Evolutionary conservation across 805 yeast genomes (phyloP).

Genomic region (Metschnikowia proteae): DNA sequence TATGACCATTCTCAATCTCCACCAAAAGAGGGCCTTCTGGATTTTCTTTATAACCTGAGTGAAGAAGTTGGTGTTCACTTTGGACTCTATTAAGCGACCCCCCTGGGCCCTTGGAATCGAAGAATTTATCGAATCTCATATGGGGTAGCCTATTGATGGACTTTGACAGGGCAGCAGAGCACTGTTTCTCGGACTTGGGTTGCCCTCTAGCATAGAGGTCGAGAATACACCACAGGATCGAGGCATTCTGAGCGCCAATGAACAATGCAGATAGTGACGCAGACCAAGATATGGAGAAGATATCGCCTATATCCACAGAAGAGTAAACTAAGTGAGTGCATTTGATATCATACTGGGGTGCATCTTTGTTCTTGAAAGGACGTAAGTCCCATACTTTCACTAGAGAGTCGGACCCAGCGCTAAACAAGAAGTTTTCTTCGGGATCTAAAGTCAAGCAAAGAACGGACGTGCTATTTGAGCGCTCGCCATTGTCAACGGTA

Average conservation of each 20-base stretch:
- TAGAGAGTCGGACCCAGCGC: slow-evolving; percentile 88
- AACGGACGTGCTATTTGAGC: slow-evolving; percentile 73
- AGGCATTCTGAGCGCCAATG: slow-evolving; percentile 91
- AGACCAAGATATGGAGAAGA: slow-evolving; percentile 77
- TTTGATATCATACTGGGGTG: slow-evolving; percentile 14
- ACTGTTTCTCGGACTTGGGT: not conserved
- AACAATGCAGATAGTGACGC: slow-evolving; percentile 57
- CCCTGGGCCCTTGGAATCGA: slow-evolving; percentile 87
- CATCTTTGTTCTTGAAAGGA: slow-evolving; percentile 17
- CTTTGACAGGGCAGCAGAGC: not conserved
- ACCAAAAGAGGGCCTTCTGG: slow-evolving; percentile 36
- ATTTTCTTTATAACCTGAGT: slow-evolving; percentile 6
- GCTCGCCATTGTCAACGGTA: slow-evolving; percentile 34
- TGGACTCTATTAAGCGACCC: slow-evolving; percentile 42
- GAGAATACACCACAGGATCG: slow-evolving; percentile 65
- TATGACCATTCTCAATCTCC: slow-evolving; percentile 65
- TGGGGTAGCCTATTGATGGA: slow-evolving; percentile 40
- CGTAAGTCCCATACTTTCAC: slow-evolving; percentile 79
- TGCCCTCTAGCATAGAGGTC: slow-evolving; percentile 5
- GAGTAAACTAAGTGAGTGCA: slow-evolving; percentile 75
- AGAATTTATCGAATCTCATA: slow-evolving; percentile 73
- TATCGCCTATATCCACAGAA: slow-evolving; percentile 86
- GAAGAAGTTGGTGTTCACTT: slow-evolving; percentile 23
- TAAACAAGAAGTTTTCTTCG: slow-evolving; percentile 59
- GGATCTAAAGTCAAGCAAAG: slow-evolving; percentile 58